These are phyloP conservation scores for Hericium coralloides DNA, from an alignment of 768 basidiomycete species.

Conservation along the genomic window DNA sequence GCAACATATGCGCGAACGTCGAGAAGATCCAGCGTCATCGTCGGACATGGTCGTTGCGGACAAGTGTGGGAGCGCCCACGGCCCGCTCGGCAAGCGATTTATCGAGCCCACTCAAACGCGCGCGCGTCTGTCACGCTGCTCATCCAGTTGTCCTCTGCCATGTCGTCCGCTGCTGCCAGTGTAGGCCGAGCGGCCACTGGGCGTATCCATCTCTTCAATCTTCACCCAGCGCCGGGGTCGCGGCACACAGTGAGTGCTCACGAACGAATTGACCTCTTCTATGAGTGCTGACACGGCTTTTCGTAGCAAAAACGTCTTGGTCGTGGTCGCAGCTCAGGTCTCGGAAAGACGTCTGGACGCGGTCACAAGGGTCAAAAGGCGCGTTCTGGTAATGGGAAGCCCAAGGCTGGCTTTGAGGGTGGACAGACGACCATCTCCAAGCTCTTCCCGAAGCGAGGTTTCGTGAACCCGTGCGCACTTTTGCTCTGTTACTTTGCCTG, in stretches of 20 bases:
- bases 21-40: no score
- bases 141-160: conserved; percentile 10
- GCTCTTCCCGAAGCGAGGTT: conserved; percentile 88
- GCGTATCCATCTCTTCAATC: conserved; percentile 57
- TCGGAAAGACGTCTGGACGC: conserved; percentile 87
- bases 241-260: conserved; percentile 46
- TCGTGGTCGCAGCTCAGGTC: conserved; percentile 84
- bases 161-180: conserved; percentile 30
- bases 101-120: neutral
- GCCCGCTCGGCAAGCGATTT: neutral
- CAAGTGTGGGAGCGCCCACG: neutral
- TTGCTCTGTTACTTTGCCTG: neutral
- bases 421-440: conserved; percentile 93
- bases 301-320: conserved; percentile 88
- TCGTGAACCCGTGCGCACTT: conserved; percentile 73
- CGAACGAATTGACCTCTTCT: conserved; percentile 3
- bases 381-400: conserved; percentile 80
- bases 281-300: neutral
- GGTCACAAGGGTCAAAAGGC: conserved; percentile 97
- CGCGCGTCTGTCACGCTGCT: neutral
- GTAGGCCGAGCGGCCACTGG: conserved; percentile 26
- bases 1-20: no score
- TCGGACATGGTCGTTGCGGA: no score
- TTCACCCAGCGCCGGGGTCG: conserved; percentile 62
- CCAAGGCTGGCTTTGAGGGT: conserved; percentile 82